phyloP scores from a whole-genome alignment of 306 rosid genomes.

The Neltuma alba region DNA sequence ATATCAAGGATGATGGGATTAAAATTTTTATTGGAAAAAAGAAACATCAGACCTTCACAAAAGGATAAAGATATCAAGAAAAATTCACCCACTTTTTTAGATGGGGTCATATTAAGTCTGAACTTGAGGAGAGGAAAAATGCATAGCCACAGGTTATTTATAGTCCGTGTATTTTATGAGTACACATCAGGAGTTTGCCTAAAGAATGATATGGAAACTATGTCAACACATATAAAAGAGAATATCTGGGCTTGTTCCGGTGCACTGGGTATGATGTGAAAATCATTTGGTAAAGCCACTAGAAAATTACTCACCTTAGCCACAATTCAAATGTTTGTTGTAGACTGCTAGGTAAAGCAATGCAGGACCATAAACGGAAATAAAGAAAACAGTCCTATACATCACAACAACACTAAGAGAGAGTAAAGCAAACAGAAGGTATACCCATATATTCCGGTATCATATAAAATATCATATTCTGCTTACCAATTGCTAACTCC shows the following conservation, averaged over 20 bases:
- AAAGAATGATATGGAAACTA: slow-evolving; percentile 2
- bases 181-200: background rate
- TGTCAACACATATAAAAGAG: slow-evolving; percentile 13
- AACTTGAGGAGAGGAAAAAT: background rate
- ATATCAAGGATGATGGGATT: too few relatives aligned
- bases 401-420: slow-evolving; percentile 8
- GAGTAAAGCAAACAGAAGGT: slow-evolving; percentile 16
- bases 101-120: background rate
- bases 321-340: background rate
- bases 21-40: too few relatives aligned
- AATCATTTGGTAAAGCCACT: slow-evolving; percentile 1
- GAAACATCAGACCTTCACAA: background rate
- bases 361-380: background rate
- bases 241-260: slow-evolving; percentile 8
- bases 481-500: slow-evolving; percentile 18
- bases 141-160: slow-evolving; percentile 10
- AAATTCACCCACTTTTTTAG: slow-evolving; percentile 4
- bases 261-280: background rate
- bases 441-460: slow-evolving; percentile 12
- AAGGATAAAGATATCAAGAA: background rate
- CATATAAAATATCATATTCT: slow-evolving; percentile 21
- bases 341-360: slow-evolving; percentile 20
- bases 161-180: background rate
- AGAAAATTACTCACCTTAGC: slow-evolving; percentile 8
- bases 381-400: background rate